Base-by-base conservation (phyloP, 345 rosid genomes). In the Cardamine chenopodiifolia region DNA sequence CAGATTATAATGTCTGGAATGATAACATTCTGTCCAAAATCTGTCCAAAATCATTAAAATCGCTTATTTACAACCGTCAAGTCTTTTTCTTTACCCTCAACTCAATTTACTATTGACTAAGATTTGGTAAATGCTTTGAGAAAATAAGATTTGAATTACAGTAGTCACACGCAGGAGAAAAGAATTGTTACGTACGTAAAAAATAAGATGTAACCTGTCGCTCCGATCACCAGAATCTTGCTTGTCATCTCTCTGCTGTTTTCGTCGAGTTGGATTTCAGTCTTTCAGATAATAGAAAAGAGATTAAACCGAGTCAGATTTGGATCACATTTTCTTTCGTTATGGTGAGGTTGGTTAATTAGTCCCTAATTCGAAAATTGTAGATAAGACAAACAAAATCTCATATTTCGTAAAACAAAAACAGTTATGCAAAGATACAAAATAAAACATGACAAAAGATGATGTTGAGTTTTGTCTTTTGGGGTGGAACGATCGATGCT, bases 161-260 rank as follows among this genome's bases (percentile, higher is more conserved):
- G 39, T 34, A 39, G 18, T 31, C n/a, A n/a, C n/a, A n/a, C n/a
- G n/a, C n/a, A n/a, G n/a, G n/a, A n/a, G n/a, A n/a, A n/a, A n/a
- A n/a, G n/a, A n/a, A n/a, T n/a, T n/a, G n/a, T n/a, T n/a, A n/a
- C n/a, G n/a, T n/a, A n/a, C n/a, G n/a, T n/a, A n/a, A n/a, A n/a
- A n/a, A n/a, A n/a, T n/a, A n/a, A n/a, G n/a, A n/a, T 59, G 55
- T 4, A 31, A 15, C 85, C 82, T 4, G 86, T 81, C 13, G 80
- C 80, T 47, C 85, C 86, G 40, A 83, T 81, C 56, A 83, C 68
- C 17, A 83, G 61, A 62, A 83, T 73, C 78, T 73, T 83, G 79
- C 80, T 83, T 48, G 28, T 65, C 82, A 40, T 65, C 18, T 68
- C n/a, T 60, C 39, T n/a, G 7, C 12, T 32, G 29, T 32, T 42